A percentile compares a stretch with the other conserved stretches of the same genome.
Evolutionary conservation across 2,329 filamentous ascomycete genomes (phyloP).

Genomic region (Macroventuria anomochaeta): DNA sequence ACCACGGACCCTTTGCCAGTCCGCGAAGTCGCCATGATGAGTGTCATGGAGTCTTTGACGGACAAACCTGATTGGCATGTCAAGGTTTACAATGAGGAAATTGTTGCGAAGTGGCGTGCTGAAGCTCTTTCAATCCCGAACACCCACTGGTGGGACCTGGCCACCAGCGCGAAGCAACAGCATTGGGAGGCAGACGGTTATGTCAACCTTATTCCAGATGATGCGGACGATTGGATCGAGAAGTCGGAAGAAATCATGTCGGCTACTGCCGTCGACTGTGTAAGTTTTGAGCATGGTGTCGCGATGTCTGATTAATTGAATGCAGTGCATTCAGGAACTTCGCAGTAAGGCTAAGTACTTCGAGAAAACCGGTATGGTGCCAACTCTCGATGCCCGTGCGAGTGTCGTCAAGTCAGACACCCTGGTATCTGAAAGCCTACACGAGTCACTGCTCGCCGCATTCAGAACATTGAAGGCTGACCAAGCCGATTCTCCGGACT

Average conservation of each 20-base stretch:
- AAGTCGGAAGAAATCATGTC: slow-evolving; percentile 21
- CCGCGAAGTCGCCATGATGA: slow-evolving; percentile 50
- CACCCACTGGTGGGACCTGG: slow-evolving; percentile 20
- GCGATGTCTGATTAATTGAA: no score
- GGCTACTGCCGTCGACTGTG: slow-evolving; percentile 20
- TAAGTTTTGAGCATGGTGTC: no score
- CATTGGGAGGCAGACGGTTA: slow-evolving; percentile 3
- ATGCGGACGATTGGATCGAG: neutral
- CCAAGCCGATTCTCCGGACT: slow-evolving; percentile 52
- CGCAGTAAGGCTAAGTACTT: slow-evolving; percentile 59
- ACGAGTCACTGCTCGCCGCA: slow-evolving; percentile 52
- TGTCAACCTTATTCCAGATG: neutral
- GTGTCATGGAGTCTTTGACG: slow-evolving; percentile 50
- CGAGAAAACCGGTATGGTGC: slow-evolving; percentile 50
- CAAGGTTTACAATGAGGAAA: slow-evolving; percentile 48
- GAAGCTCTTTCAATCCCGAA: slow-evolving; percentile 31
- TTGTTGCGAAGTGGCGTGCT: slow-evolving; percentile 34
- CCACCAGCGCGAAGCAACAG: slow-evolving; percentile 14
- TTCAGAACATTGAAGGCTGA: slow-evolving; percentile 60
- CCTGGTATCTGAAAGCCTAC: slow-evolving; percentile 50
- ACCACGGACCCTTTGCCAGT: slow-evolving; percentile 33
- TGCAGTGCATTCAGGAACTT: slow-evolving; percentile 53
- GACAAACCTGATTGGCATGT: slow-evolving; percentile 51
- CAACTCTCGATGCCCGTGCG: slow-evolving; percentile 54
- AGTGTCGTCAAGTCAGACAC: slow-evolving; percentile 63